These are phyloP conservation scores for Epichloe typhina DNA, from an alignment of 2,329 filamentous ascomycete genomes.

Conservation along the genomic window DNA sequence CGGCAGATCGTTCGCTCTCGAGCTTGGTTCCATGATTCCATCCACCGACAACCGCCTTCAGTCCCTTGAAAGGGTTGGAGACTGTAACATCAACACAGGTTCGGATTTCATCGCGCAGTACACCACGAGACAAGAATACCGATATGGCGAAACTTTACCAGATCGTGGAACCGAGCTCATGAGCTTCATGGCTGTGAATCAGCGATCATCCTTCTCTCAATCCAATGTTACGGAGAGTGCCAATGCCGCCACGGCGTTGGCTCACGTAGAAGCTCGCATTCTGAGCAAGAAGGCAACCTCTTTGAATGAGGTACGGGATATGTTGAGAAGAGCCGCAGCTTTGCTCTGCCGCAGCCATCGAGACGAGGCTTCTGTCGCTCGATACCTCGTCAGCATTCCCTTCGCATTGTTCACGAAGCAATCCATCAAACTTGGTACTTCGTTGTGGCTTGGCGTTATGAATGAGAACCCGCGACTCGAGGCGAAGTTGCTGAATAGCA, in stretches of 20 bases:
- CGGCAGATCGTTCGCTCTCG: conserved; percentile 84
- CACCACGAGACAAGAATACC: conserved; percentile 90
- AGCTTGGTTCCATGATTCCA: conserved; percentile 81
- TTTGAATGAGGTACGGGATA: conserved; percentile 63
- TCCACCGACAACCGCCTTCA: conserved; percentile 72
- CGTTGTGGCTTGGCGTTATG: conserved; percentile 91
- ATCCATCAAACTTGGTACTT: conserved; percentile 89
- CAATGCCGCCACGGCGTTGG: conserved; percentile 52
- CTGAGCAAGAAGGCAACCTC: conserved; percentile 56
- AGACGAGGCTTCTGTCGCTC: conserved; percentile 66
- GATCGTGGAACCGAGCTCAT: conserved; percentile 56
- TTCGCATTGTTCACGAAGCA: conserved; percentile 90
- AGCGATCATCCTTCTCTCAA: conserved; percentile 37
- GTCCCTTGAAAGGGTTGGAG: conserved; percentile 64
- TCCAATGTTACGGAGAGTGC: conserved; percentile 39
- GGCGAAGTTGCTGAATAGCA: conserved; percentile 70
- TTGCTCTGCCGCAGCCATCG: conserved; percentile 67
- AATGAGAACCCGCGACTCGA: conserved; percentile 89
- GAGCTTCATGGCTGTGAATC: conserved; percentile 42
- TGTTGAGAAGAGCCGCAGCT: conserved; percentile 72
- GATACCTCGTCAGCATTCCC: conserved; percentile 82
- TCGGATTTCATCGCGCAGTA: conserved; percentile 97
- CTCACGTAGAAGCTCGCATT: conserved; percentile 60
- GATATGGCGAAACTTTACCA: conserved; percentile 65
- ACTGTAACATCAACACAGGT: conserved; percentile 71